A percentile compares a stretch with the other conserved stretches of the same genome.
Conservation (phyloP, 2,329 filamentous ascomycete species). For the Gaeumannomyces sp. region DNA sequence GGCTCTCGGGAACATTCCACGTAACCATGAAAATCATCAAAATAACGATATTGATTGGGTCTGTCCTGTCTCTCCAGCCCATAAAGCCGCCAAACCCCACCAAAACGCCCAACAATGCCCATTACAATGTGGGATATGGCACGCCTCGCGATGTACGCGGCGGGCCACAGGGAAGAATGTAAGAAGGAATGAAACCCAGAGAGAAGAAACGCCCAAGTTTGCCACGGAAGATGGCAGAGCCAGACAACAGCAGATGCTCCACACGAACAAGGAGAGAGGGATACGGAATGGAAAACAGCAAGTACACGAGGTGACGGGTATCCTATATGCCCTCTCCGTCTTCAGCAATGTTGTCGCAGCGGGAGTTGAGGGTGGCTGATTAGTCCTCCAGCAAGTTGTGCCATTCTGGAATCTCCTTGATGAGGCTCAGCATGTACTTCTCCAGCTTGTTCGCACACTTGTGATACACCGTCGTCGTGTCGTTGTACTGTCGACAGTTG, state of each 20-base stretch:
- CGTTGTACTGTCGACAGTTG: slow-evolving; percentile 70
- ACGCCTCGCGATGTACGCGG: not conserved
- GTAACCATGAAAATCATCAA: not conserved
- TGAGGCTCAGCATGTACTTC: slow-evolving; percentile 67
- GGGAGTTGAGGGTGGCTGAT: not conserved
- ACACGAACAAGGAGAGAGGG: too few relatives aligned
- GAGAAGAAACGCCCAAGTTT: not conserved
- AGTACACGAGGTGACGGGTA: not conserved
- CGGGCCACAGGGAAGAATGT: not conserved
- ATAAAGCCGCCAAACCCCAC: too few relatives aligned
- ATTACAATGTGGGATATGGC: not conserved
- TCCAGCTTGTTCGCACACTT: slow-evolving; percentile 67
- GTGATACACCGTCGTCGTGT: slow-evolving; percentile 66
- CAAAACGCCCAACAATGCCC: too few relatives aligned
- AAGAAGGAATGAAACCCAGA: not conserved
- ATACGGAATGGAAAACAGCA: not conserved
- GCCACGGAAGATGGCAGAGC: not conserved
- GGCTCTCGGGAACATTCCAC: too few relatives aligned
- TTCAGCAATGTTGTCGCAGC: not conserved
- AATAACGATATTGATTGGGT: not conserved
- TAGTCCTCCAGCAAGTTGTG: slow-evolving; percentile 21
- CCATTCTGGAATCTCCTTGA: slow-evolving; percentile 68
- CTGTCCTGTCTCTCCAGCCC: not conserved
- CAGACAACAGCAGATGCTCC: too few relatives aligned
- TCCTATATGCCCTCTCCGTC: not conserved